Conservation (phyloP, 371 early-diverging fungal genomes). For the Mortierella sp. region DNA sequence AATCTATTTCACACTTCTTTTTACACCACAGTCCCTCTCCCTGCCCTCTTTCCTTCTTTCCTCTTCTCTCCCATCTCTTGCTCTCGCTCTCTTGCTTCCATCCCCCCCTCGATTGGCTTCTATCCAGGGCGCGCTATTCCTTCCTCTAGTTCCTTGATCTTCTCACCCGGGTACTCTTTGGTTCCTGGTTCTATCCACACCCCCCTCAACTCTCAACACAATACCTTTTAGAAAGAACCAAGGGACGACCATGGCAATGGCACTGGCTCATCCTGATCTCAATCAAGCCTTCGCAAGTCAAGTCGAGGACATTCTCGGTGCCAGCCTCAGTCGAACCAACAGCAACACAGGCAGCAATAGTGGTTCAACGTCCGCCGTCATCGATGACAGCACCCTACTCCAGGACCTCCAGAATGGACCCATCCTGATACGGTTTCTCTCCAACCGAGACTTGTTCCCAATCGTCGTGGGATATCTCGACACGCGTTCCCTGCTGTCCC, state of each 20-base stretch:
- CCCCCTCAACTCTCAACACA: neutral
- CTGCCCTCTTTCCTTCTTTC: neutral
- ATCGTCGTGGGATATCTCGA: conserved; percentile 36
- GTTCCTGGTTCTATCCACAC: too few relatives aligned
- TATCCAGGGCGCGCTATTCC: too few relatives aligned
- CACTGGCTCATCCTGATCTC: conserved; percentile 27
- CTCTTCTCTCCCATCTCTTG: too few relatives aligned
- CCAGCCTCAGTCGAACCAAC: conserved; percentile 7
- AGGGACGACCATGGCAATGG: conserved; percentile 33
- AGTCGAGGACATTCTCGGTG: conserved; percentile 10
- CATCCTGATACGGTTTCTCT: conserved; percentile 29
- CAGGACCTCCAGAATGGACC: too few relatives aligned
- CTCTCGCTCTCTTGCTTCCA: too few relatives aligned
- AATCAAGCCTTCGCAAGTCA: conserved; percentile 23
- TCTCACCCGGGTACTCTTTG: too few relatives aligned
- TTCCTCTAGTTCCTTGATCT: too few relatives aligned
- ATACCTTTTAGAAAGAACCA: neutral
- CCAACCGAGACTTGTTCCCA: conserved; percentile 31
- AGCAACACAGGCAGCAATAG: conserved; percentile 7
- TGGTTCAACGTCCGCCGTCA: neutral
- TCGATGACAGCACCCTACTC: conserved; percentile 16
- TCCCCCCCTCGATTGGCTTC: too few relatives aligned
- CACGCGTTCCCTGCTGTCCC: conserved; percentile 28
- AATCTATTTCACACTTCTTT: too few relatives aligned
- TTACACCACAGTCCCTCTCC: too few relatives aligned